Evolutionary conservation across 129 eudicot genomes (phyloP), one percentile per base, ranked within the genome.

Genomic region (Escallonia rubra): DNA sequence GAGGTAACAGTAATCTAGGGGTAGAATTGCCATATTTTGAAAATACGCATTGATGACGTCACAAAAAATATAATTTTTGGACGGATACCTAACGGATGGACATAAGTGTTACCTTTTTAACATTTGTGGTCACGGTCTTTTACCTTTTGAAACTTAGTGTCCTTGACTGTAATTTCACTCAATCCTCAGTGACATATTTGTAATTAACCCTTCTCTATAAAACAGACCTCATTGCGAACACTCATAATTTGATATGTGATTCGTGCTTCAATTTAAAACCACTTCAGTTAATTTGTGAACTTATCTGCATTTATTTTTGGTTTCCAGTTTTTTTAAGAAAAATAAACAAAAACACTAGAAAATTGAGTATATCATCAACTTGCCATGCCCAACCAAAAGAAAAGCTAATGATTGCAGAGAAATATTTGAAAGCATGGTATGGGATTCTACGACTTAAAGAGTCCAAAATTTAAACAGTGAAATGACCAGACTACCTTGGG

Each of bases 391-490:
- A 61, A 42, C 52, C 67, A 74, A 58, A 8, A 52, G 59, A 13
- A 46, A 73, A 66, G 34, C 48, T 43, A 14, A 66, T 59, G 38
- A 71, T 72, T 59, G 75, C 57, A 67, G 60, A 63, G 61, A 58
- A 66, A 15, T 41, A 64, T 67, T 76, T 61, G 11, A 57, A 63
- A 70, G 76, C 43, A 81, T 77, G 68, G 68, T 82, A 77, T 81
- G 57, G 86, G 86, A 74, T 77, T 74, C 72, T 13, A 63, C 61
- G 63, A n/a, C 55, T 23, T 23, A 50, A 50, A 48, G 64, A 3
- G 55, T 50, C 10, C 12, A 8, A 50, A 8, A 50, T 5, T 6
- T 61, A 50, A 4, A n/a, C 60, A 40, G 41, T 40, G 51, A 76
- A 76, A 72, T 76, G 72, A 72, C 82, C 52, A 68, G 45, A 60